These are phyloP conservation scores for Begonia loranthoides DNA, from an alignment of 306 rosid species.

Conservation along the genomic window DNA sequence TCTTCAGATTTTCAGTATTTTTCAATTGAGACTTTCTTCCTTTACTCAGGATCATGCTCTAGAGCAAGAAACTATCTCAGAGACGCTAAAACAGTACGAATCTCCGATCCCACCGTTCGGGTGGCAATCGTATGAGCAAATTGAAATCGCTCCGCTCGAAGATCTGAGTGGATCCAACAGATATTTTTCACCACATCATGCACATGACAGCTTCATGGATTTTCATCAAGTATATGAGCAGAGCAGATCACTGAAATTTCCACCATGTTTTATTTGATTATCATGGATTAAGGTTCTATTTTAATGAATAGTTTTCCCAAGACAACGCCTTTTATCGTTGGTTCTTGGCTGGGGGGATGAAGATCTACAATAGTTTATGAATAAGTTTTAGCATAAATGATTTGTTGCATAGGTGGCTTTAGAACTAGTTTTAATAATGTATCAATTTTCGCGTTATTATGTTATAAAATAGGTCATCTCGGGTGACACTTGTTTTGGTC, in stretches of 20 bases:
- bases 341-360: slow-evolving; percentile 49
- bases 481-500: no score
- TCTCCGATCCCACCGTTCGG: slow-evolving; percentile 23
- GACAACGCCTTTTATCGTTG: slow-evolving; percentile 85
- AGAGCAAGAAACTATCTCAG: slow-evolving; percentile 30
- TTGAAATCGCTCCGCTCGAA: slow-evolving; percentile 41
- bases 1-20: neutral
- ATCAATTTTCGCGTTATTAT: no score
- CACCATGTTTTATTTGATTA: neutral
- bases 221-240: no score
- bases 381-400: no score
- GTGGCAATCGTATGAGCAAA: slow-evolving; percentile 38
- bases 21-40: slow-evolving; percentile 9
- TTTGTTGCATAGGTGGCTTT: no score
- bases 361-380: neutral
- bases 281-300: neutral
- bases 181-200: slow-evolving; percentile 33
- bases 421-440: no score
- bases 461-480: no score
- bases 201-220: slow-evolving; percentile 36
- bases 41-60: slow-evolving; percentile 49
- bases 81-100: slow-evolving; percentile 28
- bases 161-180: slow-evolving; percentile 26
- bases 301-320: slow-evolving; percentile 18
- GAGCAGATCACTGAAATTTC: slow-evolving; percentile 11